Evolutionary conservation across 176 grass and related monocot genomes (phyloP), one percentile per base, ranked within the genome.

Genomic region (Chloris gayana): DNA sequence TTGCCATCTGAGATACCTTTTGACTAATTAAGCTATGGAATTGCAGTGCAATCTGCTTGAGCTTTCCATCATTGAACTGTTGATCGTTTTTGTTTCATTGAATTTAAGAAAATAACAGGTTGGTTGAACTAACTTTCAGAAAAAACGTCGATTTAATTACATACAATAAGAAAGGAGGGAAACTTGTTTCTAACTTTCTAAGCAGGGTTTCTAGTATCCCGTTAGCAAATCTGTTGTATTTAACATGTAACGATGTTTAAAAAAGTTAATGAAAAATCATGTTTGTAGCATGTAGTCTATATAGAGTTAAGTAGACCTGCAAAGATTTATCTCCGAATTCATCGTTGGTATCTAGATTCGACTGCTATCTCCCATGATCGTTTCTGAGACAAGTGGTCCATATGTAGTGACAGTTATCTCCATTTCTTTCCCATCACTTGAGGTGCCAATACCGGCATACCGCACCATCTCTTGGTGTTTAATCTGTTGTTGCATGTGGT

Each of bases 1-100:
- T n/a, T n/a, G n/a, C 45, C 62, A 24, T 75, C 26, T 76, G 47
- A 38, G 72, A 69, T 66, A 50, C 29, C 47, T 47, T 27, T 67
- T 21, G 73, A 5, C 33, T 87, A 60, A 37, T 37, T 77, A 71
- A 51, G 42, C 78, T 42, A 45, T 54, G 18, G 37, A 75, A 39
- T 11, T 81, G 56, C 37, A 30, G 38, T 58, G 33, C 1, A 22
- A 57, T 32, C 26, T 17, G 69, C 67, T 66, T 67, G 46, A 53
- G 31, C 8, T 64, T 81, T 15, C 14, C 42, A n/a, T 9, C 41
- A 32, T 19, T 18, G 25, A 39, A n/a, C 9, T 31, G n/a, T 24
- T 18, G 25, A 39, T 80, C 29, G 31, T 41, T 74, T 13, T 69
- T 75, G 33, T 49, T 67, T 39, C 45, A 60, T 42, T 26, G 37